Base-by-base conservation (phyloP, 768 basidiomycete genomes). In the Serpula lacrymans region DNA sequence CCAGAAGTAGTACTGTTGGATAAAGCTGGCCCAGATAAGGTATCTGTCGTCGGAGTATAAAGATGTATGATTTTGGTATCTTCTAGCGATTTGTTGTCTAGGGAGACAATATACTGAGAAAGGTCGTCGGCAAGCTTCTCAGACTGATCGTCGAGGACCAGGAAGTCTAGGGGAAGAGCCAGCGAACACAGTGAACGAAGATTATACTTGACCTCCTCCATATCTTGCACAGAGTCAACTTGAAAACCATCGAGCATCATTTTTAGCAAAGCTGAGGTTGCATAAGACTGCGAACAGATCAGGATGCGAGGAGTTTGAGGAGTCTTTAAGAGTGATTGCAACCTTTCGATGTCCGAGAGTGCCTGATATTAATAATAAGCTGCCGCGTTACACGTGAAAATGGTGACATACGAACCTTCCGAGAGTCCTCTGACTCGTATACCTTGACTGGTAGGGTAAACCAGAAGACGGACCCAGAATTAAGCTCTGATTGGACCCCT, bases 51-150 rank as follows among this genome's bases (percentile, higher is more conserved):
- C 2, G 84, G 84, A 1, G 84, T 85, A 54, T 83, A 84, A 14
- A 88, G 64, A 46, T 86, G 84, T 11, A 88, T 69, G 40, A 85
- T 63, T 61, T 81, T 82, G 3, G 82, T 80, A 9, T 80, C 74
- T 18, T 54, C 53, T 6, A 81, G 66, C 4, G 65, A 46, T 6
- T 51, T 53, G 12, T 58, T 56, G 9, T 59, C 48, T 1, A 75
- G 55, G 8, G 68, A 63, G 37, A 69, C 68, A 25, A 83, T 51
- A 39, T 73, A 63, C 18, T 64, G 70, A 32, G 74, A 69, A n/a
- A 86, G 55, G 33, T 78, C 74, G 45, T 82, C 77, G 1, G 77
- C 75, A 29, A 69, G 69, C 2, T 62, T 60, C 50, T 84, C 82
- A 1, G 74, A 74, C 50, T 84, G 83, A 46, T 81, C 73, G 48